Evolutionary conservation across 2,329 filamentous ascomycete species (phyloP).

Genomic region (Alternaria arborescens): DNA sequence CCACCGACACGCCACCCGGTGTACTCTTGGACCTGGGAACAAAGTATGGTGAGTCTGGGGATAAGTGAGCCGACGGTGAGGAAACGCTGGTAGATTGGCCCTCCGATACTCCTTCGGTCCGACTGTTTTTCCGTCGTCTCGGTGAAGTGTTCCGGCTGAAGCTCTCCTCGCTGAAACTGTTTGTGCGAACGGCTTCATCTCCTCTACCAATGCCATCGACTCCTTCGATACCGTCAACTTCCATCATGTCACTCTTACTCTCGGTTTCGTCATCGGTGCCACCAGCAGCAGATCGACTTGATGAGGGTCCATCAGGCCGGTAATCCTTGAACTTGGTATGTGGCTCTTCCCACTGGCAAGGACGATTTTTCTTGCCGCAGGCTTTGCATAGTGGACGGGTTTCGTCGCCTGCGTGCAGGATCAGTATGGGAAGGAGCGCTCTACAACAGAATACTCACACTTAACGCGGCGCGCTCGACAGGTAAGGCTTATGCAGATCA

Average conservation of each 20-base stretch:
- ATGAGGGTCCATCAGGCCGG: conserved; percentile 28
- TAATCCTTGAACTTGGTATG: conserved; percentile 41
- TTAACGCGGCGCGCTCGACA: conserved; percentile 45
- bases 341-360: conserved; percentile 42
- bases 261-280: conserved; percentile 22
- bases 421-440: conserved; percentile 4
- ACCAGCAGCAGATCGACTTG: conserved; percentile 20
- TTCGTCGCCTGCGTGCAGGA: conserved; percentile 38
- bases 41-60: conserved; percentile 24
- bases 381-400: conserved; percentile 38
- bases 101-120: conserved; percentile 19
- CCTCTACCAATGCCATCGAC: conserved; percentile 2
- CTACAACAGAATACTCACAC: conserved; percentile 24
- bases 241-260: conserved; percentile 20
- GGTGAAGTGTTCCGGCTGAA: conserved; percentile 29
- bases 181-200: neutral
- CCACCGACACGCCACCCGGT: conserved; percentile 20
- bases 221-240: conserved; percentile 23
- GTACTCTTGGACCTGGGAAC: conserved; percentile 6
- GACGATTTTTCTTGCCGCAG: conserved; percentile 44
- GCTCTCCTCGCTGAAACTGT: conserved; percentile 15
- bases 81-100: conserved; percentile 19
- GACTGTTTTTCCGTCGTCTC: conserved; percentile 22
- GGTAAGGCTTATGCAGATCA: conserved; percentile 32
- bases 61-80: conserved; percentile 23